Base-by-base conservation (phyloP, 257 asterid genomes). In the Orobanche coerulescens region DNA sequence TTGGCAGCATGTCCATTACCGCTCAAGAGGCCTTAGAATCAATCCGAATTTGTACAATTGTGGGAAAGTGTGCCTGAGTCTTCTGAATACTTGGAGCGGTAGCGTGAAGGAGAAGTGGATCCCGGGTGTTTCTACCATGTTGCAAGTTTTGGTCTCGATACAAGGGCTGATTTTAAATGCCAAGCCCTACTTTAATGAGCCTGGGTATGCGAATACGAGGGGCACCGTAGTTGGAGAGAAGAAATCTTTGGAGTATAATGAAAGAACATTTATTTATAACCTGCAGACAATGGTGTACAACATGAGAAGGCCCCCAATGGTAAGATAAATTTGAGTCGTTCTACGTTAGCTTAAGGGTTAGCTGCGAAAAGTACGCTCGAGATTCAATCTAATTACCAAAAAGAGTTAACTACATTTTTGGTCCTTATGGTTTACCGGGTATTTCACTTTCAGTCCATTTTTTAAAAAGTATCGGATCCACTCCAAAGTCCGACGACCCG, bases 21-120 rank as follows among this genome's bases (percentile, higher is more conserved):
- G 87, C 64, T 83, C 99, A 15, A 87, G 93, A 2, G 97, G 99
- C 36, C 88, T 84, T 62, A 86, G 96, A 59, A 78, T 93, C 75
- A 89, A 93, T 67, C 99, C 99, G 2, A 93, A 93, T 70, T 66
- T 89, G 69, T 93, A 93, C 70, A 61, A 71, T 16, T 71, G 76
- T 52, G 99, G 99, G 26, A 89, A 93, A 81, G 99, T 93, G 39
- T 93, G 99, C 75, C 78, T 89, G 70, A 89, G 97, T 79, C 90
- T 93, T 73, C 95, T 93, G 24, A 86, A 89, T 69, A 89, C 99
- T 42, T 93, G 99, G 99, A 48, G 42, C 48, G 99, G 99, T 40
- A 51, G 69, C 52, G 68, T 68, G 51, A 70, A 83, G 77, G 99
- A 93, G 75, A 84, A 68, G 73, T 93, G 99, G 99, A 76, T 84